These are phyloP conservation scores for Dactylellina leptospora DNA, from an alignment of 2,329 filamentous ascomycete genomes.

Conservation along the genomic window DNA sequence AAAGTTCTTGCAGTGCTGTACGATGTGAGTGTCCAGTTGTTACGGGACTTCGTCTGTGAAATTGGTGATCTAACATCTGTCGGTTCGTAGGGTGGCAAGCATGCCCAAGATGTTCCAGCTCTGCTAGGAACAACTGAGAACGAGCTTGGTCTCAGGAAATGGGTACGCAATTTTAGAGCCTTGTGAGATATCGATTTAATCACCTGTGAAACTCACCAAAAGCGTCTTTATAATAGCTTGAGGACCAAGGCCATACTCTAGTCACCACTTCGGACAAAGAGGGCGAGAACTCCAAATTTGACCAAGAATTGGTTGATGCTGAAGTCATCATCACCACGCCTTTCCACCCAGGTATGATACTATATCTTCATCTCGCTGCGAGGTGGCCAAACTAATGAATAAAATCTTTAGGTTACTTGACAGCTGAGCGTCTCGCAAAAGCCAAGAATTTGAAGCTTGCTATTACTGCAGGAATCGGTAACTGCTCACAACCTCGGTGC, in stretches of 20 bases:
- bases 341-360: slow-evolving; percentile 62
- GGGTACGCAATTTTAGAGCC: slow-evolving; percentile 62
- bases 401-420: slow-evolving; percentile 98
- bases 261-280: slow-evolving; percentile 99
- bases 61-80: slow-evolving; percentile 9
- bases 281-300: slow-evolving; percentile 88
- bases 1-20: slow-evolving; percentile 58
- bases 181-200: neutral
- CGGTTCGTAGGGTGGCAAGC: slow-evolving; percentile 55
- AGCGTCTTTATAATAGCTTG: slow-evolving; percentile 65
- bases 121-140: slow-evolving; percentile 97
- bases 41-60: neutral
- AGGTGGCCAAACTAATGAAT: slow-evolving; percentile 63
- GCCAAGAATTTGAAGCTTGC: slow-evolving; percentile 99
- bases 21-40: slow-evolving; percentile 55
- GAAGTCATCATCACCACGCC: slow-evolving; percentile 99
- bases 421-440: slow-evolving; percentile 92
- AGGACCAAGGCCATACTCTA: slow-evolving; percentile 94
- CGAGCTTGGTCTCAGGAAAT: slow-evolving; percentile 95
- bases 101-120: slow-evolving; percentile 70
- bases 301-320: slow-evolving; percentile 93
- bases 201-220: neutral
- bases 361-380: neutral
- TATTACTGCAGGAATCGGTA: slow-evolving; percentile 92
- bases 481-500: neutral